Conservation (phyloP, 768 basidiomycete species). For the Collybiopsis confluens region DNA sequence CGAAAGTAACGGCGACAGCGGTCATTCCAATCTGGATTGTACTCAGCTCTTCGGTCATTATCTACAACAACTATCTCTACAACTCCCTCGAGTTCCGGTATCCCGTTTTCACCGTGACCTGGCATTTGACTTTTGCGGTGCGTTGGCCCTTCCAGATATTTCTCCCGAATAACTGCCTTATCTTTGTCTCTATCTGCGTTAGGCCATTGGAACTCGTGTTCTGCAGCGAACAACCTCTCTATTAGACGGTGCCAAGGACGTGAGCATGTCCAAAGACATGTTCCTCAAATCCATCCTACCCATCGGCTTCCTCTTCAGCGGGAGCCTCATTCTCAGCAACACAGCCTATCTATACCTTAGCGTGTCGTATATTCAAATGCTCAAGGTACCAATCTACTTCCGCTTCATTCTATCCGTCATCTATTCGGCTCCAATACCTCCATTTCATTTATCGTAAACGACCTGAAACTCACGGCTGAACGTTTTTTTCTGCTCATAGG, state of each 20-base stretch:
- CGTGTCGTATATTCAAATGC: constrained; percentile 96
- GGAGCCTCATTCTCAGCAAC: constrained; percentile 85
- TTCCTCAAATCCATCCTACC: constrained; percentile 87
- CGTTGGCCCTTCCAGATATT: constrained; percentile 20
- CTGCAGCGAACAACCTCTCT: constrained; percentile 78
- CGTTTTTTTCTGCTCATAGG: constrained; percentile 44
- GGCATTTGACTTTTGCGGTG: constrained; percentile 66
- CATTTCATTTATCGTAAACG: not conserved
- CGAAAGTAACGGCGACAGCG: constrained; percentile 57
- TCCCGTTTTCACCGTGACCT: constrained; percentile 92
- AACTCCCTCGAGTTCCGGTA: constrained; percentile 79
- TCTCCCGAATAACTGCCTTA: not conserved
- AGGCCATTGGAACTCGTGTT: constrained; percentile 83
- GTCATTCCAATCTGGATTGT: constrained; percentile 94
- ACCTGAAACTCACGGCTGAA: too few relatives aligned
- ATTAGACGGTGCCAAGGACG: constrained; percentile 73
- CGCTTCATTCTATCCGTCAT: not conserved
- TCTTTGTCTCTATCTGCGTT: not conserved
- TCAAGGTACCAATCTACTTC: constrained; percentile 53
- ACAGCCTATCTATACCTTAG: constrained; percentile 89
- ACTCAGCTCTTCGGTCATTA: constrained; percentile 85
- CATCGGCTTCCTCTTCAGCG: constrained; percentile 91
- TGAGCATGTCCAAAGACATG: constrained; percentile 74
- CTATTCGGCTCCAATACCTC: not conserved
- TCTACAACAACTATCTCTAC: constrained; percentile 93